Percentiles rank a stretch among this genome's conserved stretches.
Conservation (phyloP, 2,329 filamentous ascomycete species). For the Fusarium sp. region DNA sequence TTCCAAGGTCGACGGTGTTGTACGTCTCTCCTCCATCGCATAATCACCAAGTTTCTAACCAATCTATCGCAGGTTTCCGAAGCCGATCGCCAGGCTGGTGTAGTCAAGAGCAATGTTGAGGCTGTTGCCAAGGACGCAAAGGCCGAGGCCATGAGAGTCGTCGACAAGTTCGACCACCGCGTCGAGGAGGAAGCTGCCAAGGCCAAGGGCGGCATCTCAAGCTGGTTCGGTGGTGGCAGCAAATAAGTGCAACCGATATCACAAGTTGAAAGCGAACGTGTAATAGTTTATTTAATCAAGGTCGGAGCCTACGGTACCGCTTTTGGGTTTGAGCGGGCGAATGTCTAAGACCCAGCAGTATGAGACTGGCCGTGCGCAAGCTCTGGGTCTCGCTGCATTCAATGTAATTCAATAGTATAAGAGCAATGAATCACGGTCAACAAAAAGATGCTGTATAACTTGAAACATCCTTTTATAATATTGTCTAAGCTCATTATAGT, state of each 20-base stretch:
- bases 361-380: constrained; percentile 19
- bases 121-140: constrained; percentile 71
- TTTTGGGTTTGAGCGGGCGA: constrained; percentile 25
- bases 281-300: constrained; percentile 24
- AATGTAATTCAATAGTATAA: constrained; percentile 33
- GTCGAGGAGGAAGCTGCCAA: constrained; percentile 82
- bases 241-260: constrained; percentile 43
- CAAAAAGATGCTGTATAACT: background rate
- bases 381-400: constrained; percentile 16
- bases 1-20: constrained; percentile 74
- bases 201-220: constrained; percentile 83
- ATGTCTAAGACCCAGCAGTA: constrained; percentile 19
- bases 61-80: constrained; percentile 57
- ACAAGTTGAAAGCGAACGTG: constrained; percentile 18
- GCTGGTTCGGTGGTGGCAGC: constrained; percentile 79
- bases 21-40: constrained; percentile 57
- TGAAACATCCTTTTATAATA: constrained; percentile 1
- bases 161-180: constrained; percentile 84
- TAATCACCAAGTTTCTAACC: constrained; percentile 7
- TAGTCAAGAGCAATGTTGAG: constrained; percentile 70
- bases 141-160: constrained; percentile 73
- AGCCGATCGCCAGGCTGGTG: constrained; percentile 70
- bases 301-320: constrained; percentile 14
- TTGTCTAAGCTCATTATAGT: constrained; percentile 32
- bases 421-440: constrained; percentile 28